Evolutionary conservation across 2,329 filamentous ascomycete species (phyloP), one percentile per base, ranked within the genome.

Genomic region (Aspergillus fumigatiaffinis): DNA sequence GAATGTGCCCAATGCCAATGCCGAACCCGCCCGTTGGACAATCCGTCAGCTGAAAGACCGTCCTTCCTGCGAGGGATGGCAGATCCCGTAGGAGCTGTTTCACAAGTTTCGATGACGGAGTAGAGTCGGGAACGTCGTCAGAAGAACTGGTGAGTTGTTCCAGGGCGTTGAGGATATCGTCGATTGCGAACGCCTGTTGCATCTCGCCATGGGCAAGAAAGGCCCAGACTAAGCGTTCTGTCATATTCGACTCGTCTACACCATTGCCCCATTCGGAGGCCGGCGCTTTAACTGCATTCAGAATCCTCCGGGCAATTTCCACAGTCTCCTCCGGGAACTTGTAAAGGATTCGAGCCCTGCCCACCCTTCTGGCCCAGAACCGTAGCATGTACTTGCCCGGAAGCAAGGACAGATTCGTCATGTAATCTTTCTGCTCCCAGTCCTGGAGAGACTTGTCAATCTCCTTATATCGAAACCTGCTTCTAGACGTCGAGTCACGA

Each of bases 351-450:
- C 52, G 52, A 35, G 26, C 9, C 29, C 14, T 54, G 17, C 52
- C 52, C 28, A 54, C 52, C 44, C 23, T 25, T 14, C 52, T 21
- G 28, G 52, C 52, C 52, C 52, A 54, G 52, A 49, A 54, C 5
- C 20, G 52, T 20, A 54, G 44, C 52, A 54, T 44, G 28, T 32
- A 54, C 52, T 23, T 35, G 44, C 42, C 42, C n/a, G 32, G 42
- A 9, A 54, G 42, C 42, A 50, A 23, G 42, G 52, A 50, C 52
- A 54, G 1, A 17, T 54, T 50, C 21, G 52, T 54, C 52, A 41
- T 54, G 4, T 49, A 25, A 6, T 54, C 52, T 29, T 50, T 50
- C 52, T 48, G 42, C 52, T 54, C 52, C 44, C 20, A 42, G 44
- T 54, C 52, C 52, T 54, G 42, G 42, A 54, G 52, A 12, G 26